Base-by-base conservation (phyloP, 2,329 filamentous ascomycete species). In the Cercospora beticola region DNA sequence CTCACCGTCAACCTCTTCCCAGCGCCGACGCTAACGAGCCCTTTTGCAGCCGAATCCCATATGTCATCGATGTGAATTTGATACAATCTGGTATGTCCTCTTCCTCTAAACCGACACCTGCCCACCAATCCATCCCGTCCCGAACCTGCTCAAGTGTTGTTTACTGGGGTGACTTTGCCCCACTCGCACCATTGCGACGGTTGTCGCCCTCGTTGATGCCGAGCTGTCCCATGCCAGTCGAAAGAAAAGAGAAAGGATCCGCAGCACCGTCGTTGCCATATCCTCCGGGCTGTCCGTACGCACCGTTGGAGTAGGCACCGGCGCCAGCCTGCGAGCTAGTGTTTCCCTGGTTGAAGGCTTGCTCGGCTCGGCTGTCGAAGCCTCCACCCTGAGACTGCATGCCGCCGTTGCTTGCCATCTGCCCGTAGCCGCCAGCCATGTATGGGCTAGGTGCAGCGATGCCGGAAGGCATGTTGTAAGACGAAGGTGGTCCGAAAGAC, bases 301-400 rank as follows among this genome's bases (percentile, higher is more conserved):
- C 88, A 76, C 90, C 91, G 82, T 92, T 92, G 52, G 90, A 89
- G 36, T 79, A 81, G 30, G 79, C 77, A 31, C 90, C 89, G 49
- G 73, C 71, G n/a, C 69, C 73, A 59, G 91, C 92, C 69, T 90
- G 90, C 56, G 91, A 92, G 16, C 90, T 89, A 21, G 90, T 90
- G 66, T 92, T 92, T 74, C 95, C 94, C 33, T 78, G 76, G 70
- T 78, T 92, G 85, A 99, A 99, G 28, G 95, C 94, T 69, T 93
- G 93, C 83, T 98, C 94, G 16, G 94, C 93, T 71, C 94, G 92
- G 83, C 93, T 96, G 78, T 97, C 94, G 77, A 99, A 98, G 12
- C 93, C 91, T 31, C 93, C 91, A 23, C 67, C 65, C 33, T 75
- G 73, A 26, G 92, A 91, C 81, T 95, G 93, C 74, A 93, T 90